phyloP scores from a whole-genome alignment of 176 grass and related monocot genomes.

The Carex cristatella region DNA sequence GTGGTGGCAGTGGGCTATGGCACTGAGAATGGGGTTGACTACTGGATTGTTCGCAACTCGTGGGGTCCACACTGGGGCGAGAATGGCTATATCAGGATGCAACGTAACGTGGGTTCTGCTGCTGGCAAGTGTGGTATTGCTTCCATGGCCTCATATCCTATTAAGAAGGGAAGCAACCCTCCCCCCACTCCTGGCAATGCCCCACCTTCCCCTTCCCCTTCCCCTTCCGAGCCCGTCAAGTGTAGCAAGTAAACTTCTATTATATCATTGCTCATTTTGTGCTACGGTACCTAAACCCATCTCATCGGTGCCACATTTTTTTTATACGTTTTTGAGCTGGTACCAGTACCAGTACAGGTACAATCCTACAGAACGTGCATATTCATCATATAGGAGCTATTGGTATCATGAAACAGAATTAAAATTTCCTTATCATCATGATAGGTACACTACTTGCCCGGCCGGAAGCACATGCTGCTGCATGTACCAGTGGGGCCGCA shows the following conservation, averaged over 20 bases:
- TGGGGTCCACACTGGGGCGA: slow-evolving; percentile 84
- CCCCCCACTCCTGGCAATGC: slow-evolving; percentile 47
- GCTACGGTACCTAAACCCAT: too few relatives aligned
- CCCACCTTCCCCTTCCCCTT: slow-evolving; percentile 44
- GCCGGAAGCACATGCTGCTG: slow-evolving; percentile 84
- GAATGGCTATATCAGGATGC: slow-evolving; percentile 73
- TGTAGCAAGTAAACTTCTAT: not conserved
- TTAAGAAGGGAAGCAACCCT: slow-evolving; percentile 64
- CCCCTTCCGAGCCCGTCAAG: slow-evolving; percentile 36
- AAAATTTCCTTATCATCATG: too few relatives aligned
- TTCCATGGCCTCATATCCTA: slow-evolving; percentile 75
- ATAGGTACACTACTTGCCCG: slow-evolving; percentile 21
- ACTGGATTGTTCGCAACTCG: slow-evolving; percentile 95
- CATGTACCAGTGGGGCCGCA: slow-evolving; percentile 33
- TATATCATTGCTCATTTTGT: too few relatives aligned
- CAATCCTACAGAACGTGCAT: too few relatives aligned
- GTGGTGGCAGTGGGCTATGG: slow-evolving; percentile 75
- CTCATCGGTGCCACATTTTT: too few relatives aligned
- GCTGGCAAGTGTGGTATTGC: slow-evolving; percentile 84
- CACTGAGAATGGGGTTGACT: slow-evolving; percentile 65
- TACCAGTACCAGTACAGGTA: too few relatives aligned
- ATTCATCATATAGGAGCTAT: too few relatives aligned
- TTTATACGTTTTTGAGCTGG: too few relatives aligned
- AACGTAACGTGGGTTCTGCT: slow-evolving; percentile 41
- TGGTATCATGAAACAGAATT: too few relatives aligned